A percentile compares a stretch with the other conserved stretches of the same genome.
phyloP scores from a whole-genome alignment of 2,329 filamentous ascomycete species.

The Leptosphaerulina australis region DNA sequence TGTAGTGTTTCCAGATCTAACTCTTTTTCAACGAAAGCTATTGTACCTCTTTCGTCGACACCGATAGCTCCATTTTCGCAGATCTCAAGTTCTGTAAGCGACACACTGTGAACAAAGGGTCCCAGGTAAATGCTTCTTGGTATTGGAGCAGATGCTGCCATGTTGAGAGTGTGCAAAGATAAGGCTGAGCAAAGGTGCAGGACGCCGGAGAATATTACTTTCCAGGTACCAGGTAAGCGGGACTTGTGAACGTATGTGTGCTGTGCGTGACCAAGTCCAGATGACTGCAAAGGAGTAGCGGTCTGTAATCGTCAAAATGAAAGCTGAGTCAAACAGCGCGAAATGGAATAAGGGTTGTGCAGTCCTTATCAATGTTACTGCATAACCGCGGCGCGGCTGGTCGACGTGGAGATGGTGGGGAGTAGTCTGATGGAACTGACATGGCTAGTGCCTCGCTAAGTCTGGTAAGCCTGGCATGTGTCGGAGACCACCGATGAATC shows the following conservation, averaged over 20 bases:
- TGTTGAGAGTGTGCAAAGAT: slow-evolving; percentile 16
- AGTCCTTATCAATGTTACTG: slow-evolving; percentile 15
- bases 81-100: slow-evolving; percentile 57
- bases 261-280: slow-evolving; percentile 2
- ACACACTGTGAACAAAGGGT: slow-evolving; percentile 65
- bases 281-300: slow-evolving; percentile 3
- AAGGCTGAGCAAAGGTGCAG: slow-evolving; percentile 3
- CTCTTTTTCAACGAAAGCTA: slow-evolving; percentile 54
- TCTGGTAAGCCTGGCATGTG: slow-evolving; percentile 8
- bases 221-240: slow-evolving; percentile 6
- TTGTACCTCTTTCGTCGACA: slow-evolving; percentile 60
- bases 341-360: slow-evolving; percentile 5
- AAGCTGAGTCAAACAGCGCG: slow-evolving; percentile 9
- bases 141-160: slow-evolving; percentile 40
- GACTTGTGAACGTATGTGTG: not conserved
- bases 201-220: not conserved
- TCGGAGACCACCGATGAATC: slow-evolving; percentile 10
- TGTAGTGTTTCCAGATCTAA: slow-evolving; percentile 29
- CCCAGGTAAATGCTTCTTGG: slow-evolving; percentile 61
- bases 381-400: not conserved
- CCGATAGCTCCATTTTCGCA: slow-evolving; percentile 55
- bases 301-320: not conserved
- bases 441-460: slow-evolving; percentile 20
- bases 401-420: slow-evolving; percentile 13
- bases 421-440: slow-evolving; percentile 1